Base-by-base conservation (phyloP, 2,329 filamentous ascomycete genomes). In the Talaromyces sp. region DNA sequence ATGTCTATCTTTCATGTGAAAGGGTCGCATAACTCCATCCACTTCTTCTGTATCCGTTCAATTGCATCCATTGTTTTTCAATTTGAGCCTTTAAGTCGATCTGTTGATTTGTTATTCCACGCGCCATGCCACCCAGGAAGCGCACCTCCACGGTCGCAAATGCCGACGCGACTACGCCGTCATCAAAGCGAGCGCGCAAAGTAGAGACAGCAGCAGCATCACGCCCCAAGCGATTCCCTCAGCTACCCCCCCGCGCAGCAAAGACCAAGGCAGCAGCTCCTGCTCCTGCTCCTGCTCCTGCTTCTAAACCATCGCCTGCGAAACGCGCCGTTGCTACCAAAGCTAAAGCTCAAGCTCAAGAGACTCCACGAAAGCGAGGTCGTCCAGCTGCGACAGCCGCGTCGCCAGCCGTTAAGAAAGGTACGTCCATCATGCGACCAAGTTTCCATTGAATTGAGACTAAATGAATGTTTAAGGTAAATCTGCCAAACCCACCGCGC, bases 131-230 rank as follows among this genome's bases (percentile, higher is more conserved):
- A n/a, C 56, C 63, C 40, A 58, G 33, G 46, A 74, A 74, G 66
- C 73, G 73, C 66, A 72, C 70, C 65, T 69, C 70, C 1, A 67
- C 68, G 48, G 64, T 62, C 63, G 66, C 66, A 18, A 60, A 66
- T 23, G 61, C 65, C 61, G 57, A 67, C 58, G 68, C 67, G 21
- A 68, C 69, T 18, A 55, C 42, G 14, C 44, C 58, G 1, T 66
- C 71, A 8, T 66, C 71, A 1, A 75, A 75, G 60, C 68, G 65
- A 37, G 63, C 66, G 31, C 66, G 69, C 63, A 66, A 62, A 31
- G 61, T 62, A 28, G 42, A 64, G 61, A 65, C 63, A 23, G 63
- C 60, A 11, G 59, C 61, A 18, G 63, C 48, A 31, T 40, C 39
- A 54, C 59, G 60, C 21, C 52, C 66, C 37, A 59, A 63, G 18